Evolutionary conservation across 805 yeast genomes (phyloP), one percentile per base, ranked within the genome.

Genomic region (Candida dajiaensis): DNA sequence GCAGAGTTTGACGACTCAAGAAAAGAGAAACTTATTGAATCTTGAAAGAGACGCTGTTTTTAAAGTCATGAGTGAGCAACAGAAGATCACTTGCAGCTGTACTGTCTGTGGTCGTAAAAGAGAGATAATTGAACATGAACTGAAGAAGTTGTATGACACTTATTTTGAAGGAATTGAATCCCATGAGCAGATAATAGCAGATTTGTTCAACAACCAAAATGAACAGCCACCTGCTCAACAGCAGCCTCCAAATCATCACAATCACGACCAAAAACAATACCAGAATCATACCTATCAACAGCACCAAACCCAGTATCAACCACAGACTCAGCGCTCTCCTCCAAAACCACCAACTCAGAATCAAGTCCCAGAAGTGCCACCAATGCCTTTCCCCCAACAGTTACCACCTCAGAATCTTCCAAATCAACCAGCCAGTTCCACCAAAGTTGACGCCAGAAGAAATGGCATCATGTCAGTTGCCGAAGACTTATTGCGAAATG

Each of bases 71-170:
- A 77, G 75, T 50, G 80, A 74, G 49, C 80, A 80, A 57, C 83
- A 79, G 57, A 71, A 73, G 51, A 67, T 70, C 22, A 63, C 62
- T 13, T 89, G 96, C 62, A 74, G 78, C 48, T 90, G 97, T 61
- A 69, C 81, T 4, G 80, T 80, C 18, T 90, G 97, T 67, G 92
- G 90, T 2, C 76, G 86, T 40, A 82, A 85, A 54, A 80, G 83
- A 56, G 65, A 70, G 43, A 79, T 87, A 15, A 76, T 88, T 51
- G 94, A 85, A 58, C 81, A 78, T 54, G 95, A 87, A 61, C 72
- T 89, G 57, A 89, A 82, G 55, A 77, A 76, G 46, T 75, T 87
- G 7, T 88, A 85, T 59, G 83, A 83, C 50, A 78, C 80, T 16
- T 80, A 83, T 56, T 82, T 81, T 51, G 80, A 77, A 35, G 54